A percentile compares a stretch with the other conserved stretches of the same genome.
phyloP scores from a whole-genome alignment of 768 basidiomycete species.

The Kwoniella heveanensis region DNA sequence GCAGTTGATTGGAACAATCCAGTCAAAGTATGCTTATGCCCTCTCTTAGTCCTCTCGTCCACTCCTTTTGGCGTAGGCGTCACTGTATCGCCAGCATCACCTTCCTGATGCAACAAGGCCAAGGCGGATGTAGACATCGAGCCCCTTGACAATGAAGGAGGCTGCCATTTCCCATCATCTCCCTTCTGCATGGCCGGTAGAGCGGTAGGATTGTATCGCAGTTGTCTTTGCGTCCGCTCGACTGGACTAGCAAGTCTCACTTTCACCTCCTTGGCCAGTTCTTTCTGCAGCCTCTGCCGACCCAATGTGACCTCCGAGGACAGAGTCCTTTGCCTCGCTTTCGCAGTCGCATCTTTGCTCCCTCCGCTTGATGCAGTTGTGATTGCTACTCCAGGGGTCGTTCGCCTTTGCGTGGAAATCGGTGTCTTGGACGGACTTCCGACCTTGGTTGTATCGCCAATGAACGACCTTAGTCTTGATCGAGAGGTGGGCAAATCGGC shows the following conservation, averaged over 20 bases:
- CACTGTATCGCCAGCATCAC: conserved; percentile 11
- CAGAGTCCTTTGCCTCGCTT: conserved; percentile 17
- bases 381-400: not conserved
- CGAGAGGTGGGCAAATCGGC: not conserved
- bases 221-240: conserved; percentile 20
- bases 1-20: conserved; percentile 18
- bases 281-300: conserved; percentile 1
- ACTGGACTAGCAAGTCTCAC: conserved; percentile 5
- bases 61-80: conserved; percentile 1
- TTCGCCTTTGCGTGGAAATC: not conserved
- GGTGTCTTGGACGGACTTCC: conserved; percentile 4
- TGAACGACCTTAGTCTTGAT: conserved; percentile 24
- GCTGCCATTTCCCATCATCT: conserved; percentile 47
- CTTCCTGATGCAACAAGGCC: conserved; percentile 5
- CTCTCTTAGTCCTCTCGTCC: conserved; percentile 7
- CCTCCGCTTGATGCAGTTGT: not conserved
- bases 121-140: conserved; percentile 48
- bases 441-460: conserved; percentile 15
- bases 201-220: conserved; percentile 26
- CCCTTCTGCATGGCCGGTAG: conserved; percentile 41
- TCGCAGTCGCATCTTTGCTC: not conserved
- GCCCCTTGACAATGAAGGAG: conserved; percentile 45
- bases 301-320: conserved; percentile 13
- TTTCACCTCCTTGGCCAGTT: not conserved
- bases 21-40: conserved; percentile 23